These are phyloP conservation scores for Scedosporium dehoogii DNA, from an alignment of 2,329 filamentous ascomycete genomes.

Conservation along the genomic window DNA sequence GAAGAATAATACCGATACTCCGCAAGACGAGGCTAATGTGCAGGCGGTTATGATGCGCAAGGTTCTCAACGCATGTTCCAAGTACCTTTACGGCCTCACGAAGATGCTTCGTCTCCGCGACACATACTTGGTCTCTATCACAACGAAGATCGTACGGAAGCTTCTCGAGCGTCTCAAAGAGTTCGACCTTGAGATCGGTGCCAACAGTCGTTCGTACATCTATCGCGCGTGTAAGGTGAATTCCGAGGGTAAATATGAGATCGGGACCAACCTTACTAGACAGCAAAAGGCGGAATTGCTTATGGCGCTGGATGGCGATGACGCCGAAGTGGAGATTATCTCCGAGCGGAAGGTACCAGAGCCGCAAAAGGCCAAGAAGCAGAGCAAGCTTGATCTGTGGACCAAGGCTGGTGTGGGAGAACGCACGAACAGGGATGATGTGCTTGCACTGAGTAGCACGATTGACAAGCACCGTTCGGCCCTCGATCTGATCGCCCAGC, in stretches of 20 bases:
- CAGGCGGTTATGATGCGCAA: slow-evolving; percentile 28
- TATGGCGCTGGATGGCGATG: slow-evolving; percentile 49
- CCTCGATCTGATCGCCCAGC: slow-evolving; percentile 35
- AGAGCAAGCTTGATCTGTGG: slow-evolving; percentile 43
- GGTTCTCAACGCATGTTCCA: slow-evolving; percentile 23
- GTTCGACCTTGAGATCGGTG: slow-evolving; percentile 60
- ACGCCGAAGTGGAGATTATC: slow-evolving; percentile 26
- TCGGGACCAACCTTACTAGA: slow-evolving; percentile 69
- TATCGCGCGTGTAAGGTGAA: slow-evolving; percentile 51
- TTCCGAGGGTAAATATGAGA: slow-evolving; percentile 42
- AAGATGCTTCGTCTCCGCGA: slow-evolving; percentile 89
- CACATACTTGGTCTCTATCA: slow-evolving; percentile 70
- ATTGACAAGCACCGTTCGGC: slow-evolving; percentile 30
- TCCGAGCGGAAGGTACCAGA: slow-evolving; percentile 2
- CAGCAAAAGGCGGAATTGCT: slow-evolving; percentile 78
- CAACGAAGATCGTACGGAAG: slow-evolving; percentile 75
- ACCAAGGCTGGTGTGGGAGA: slow-evolving; percentile 1
- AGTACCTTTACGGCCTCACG: slow-evolving; percentile 45
- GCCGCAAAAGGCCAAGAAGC: slow-evolving; percentile 34
- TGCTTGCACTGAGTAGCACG: slow-evolving; percentile 36
- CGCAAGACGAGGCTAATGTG: slow-evolving; percentile 13
- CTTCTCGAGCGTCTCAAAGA: slow-evolving; percentile 74
- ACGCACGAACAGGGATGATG: slow-evolving; percentile 31
- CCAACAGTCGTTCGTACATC: slow-evolving; percentile 50
- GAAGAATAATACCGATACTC: slow-evolving; percentile 11